Percentiles rank a stretch among this genome's conserved stretches.
Evolutionary conservation across 2,329 filamentous ascomycete species (phyloP).

Genomic region (Aphanocladium album): DNA sequence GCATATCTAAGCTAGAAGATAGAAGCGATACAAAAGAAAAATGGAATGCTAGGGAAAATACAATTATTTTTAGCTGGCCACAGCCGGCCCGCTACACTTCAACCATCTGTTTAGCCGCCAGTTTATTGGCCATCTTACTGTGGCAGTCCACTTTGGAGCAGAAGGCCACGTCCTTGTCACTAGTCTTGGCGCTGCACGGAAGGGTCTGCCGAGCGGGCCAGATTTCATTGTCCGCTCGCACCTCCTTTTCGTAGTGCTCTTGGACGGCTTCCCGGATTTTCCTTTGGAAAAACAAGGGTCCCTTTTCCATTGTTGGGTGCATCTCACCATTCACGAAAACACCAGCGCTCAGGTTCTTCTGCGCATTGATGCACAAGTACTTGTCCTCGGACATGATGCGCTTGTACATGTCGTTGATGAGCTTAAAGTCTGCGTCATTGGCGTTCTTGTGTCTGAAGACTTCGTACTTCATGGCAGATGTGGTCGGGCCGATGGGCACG

Average conservation of each 20-base stretch:
- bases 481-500: conserved; percentile 47
- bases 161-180: conserved; percentile 27
- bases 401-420: conserved; percentile 56
- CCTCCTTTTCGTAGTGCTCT: conserved; percentile 43
- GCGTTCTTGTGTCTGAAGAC: conserved; percentile 58
- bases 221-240: conserved; percentile 39
- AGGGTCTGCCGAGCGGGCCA: conserved; percentile 44
- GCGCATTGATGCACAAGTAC: conserved; percentile 52
- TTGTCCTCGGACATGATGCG: conserved; percentile 62
- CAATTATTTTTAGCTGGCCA: background rate
- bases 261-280: conserved; percentile 43
- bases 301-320: conserved; percentile 57
- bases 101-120: conserved; percentile 18
- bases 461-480: conserved; percentile 55
- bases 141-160: conserved; percentile 32
- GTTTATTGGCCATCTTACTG: conserved; percentile 16
- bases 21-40: background rate
- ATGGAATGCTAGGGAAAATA: background rate
- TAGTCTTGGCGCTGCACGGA: conserved; percentile 22
- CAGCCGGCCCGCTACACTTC: conserved; percentile 16
- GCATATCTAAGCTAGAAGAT: background rate
- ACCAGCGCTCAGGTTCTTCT: conserved; percentile 56
- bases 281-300: conserved; percentile 53
- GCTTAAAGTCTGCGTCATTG: conserved; percentile 52
- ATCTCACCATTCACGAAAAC: conserved; percentile 59